These are phyloP conservation scores for Rhodomyrtus tomentosa DNA, from an alignment of 345 rosid genomes.

Conservation along the genomic window DNA sequence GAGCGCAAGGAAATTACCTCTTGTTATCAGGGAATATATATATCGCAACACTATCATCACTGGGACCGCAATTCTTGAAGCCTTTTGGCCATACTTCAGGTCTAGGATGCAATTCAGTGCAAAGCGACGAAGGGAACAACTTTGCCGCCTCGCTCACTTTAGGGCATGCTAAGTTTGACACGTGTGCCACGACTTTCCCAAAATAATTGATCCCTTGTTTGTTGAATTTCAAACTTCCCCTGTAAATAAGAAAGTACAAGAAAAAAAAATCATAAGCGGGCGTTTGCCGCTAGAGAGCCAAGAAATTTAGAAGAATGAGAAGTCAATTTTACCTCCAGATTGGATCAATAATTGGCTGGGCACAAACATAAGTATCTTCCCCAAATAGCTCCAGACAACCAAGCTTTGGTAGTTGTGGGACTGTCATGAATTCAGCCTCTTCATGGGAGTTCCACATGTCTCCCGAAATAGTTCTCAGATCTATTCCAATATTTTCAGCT, in stretches of 20 bases:
- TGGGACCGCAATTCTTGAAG: slow-evolving; percentile 36
- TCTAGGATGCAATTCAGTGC: slow-evolving; percentile 41
- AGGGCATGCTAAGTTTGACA: slow-evolving; percentile 50
- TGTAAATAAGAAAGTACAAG: slow-evolving; percentile 9
- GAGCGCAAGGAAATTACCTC: slow-evolving; percentile 17
- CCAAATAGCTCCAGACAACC: not conserved
- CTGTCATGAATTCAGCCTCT: slow-evolving; percentile 7
- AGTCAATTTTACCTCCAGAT: slow-evolving; percentile 45
- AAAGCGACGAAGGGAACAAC: slow-evolving; percentile 25
- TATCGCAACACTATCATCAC: slow-evolving; percentile 41
- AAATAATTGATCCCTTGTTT: slow-evolving; percentile 2
- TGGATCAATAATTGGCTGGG: slow-evolving; percentile 39
- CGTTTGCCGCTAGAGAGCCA: not conserved
- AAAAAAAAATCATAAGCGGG: not conserved
- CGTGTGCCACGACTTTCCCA: slow-evolving; percentile 39
- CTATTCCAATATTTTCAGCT: slow-evolving; percentile 2
- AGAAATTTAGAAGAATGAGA: not conserved
- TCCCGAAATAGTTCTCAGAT: not conserved
- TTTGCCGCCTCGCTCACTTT: slow-evolving; percentile 34
- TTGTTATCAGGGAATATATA: slow-evolving; percentile 47
- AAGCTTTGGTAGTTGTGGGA: not conserved
- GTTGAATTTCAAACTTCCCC: slow-evolving; percentile 36
- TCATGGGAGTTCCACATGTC: not conserved
- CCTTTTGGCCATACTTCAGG: slow-evolving; percentile 45
- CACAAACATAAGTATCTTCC: slow-evolving; percentile 7